Evolutionary conservation across 805 yeast species (phyloP).

Genomic region (Groenewaldozyma salmanticensis): DNA sequence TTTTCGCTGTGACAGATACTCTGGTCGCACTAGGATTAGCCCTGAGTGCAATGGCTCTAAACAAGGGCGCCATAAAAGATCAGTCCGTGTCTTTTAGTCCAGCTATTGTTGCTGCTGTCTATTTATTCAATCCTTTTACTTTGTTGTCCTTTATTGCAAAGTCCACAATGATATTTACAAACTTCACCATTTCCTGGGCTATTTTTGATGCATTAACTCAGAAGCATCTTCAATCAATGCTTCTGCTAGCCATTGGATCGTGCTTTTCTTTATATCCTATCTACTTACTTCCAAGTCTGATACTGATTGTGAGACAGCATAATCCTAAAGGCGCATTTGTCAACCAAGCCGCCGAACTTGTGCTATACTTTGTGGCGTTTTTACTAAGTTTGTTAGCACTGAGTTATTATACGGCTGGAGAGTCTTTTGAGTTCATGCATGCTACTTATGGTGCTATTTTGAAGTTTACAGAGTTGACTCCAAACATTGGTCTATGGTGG

Average conservation of each 20-base stretch:
- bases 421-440: constrained; percentile 34
- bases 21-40: constrained; percentile 44
- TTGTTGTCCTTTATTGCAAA: constrained; percentile 57
- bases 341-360: constrained; percentile 9
- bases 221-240: constrained; percentile 36
- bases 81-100: constrained; percentile 15
- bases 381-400: constrained; percentile 15
- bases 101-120: constrained; percentile 49
- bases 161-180: constrained; percentile 54
- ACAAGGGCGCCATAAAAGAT: not conserved
- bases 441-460: constrained; percentile 45
- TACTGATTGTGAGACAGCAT: constrained; percentile 20
- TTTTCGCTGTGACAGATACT: constrained; percentile 54
- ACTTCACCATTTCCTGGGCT: constrained; percentile 40
- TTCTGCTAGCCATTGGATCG: constrained; percentile 50
- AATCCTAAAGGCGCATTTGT: constrained; percentile 7
- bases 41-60: constrained; percentile 8
- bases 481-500: constrained; percentile 98
- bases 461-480: constrained; percentile 60
- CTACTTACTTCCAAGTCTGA: constrained; percentile 51
- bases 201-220: constrained; percentile 38
- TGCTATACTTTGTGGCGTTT: constrained; percentile 11
- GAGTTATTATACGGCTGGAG: constrained; percentile 20
- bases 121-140: constrained; percentile 73
- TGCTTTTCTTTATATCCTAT: constrained; percentile 57